Base-by-base conservation (phyloP, 768 basidiomycete genomes). In the Mycena venus region DNA sequence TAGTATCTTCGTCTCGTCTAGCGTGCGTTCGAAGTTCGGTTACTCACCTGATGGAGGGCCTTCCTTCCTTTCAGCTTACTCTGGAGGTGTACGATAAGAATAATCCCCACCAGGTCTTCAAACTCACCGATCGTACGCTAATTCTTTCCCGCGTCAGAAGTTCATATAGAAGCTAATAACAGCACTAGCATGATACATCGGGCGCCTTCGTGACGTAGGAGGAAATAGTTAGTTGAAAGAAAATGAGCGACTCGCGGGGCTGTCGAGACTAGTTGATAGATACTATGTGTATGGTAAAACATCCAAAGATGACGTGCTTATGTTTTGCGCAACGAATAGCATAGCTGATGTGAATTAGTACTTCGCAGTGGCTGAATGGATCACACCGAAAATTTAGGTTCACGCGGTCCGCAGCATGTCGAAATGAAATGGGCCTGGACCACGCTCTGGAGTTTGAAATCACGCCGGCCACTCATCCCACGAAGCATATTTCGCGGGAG, bases 81-180 rank as follows among this genome's bases (percentile, higher is more conserved):
- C 55, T 68, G 36, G 67, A 68, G 31, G 4, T 17, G 67, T 47
- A 44, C 40, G 55, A 68, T 34, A 11, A 19, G n/a, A 11, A 21
- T 5, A 68, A 58, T 27, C 19, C 38, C n/a, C 67, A n/a, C 6
- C 67, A 68, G 56, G 31, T 34, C 19, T 68, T 68, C 67, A 59
- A 44, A 42, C 56, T 68, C 12, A 25, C 3, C 15, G 2, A 58
- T 29, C 56, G 67, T 59, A 29, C 29, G 67, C 11, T 21, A 14
- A 1, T 5, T 58, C 31, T 3, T 38, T 36, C 31, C n/a, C n/a
- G 19, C 11, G 23, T n/a, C 42, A 19, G 29, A 56, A 21, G 29
- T 32, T 55, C 25, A 23, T 23, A 49, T 10, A 8, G 11, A 2
- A 25, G 25, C 25, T 25, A 2, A 49, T 23, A 11, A 36, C 32